A percentile compares a stretch with the other conserved stretches of the same genome.
Evolutionary conservation across 2,329 filamentous ascomycete species (phyloP).

Genomic region (Sporothrix pseudoabietina): DNA sequence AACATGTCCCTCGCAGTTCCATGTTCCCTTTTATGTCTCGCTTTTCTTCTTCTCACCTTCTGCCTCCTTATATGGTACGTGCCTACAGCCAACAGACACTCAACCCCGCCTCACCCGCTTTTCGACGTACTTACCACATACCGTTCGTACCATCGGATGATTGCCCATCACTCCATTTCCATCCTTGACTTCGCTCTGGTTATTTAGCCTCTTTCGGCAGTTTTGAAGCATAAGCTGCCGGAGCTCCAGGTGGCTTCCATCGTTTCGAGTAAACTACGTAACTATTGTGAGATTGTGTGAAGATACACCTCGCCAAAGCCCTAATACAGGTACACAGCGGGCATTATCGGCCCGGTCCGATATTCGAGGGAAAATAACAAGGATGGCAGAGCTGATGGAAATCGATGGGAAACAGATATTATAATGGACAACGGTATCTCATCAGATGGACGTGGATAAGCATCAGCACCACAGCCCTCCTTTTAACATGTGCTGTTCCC

Average conservation of each 20-base stretch:
- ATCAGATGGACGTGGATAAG: too few species aligned
- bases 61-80: neutral
- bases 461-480: too few species aligned
- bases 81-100: neutral
- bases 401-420: too few species aligned
- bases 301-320: neutral
- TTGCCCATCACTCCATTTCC: too few species aligned
- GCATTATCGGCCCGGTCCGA: neutral
- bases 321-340: neutral
- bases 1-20: neutral
- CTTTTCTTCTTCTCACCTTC: neutral
- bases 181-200: too few species aligned
- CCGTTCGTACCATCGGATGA: too few species aligned
- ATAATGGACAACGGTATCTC: too few species aligned
- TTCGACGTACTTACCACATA: too few species aligned
- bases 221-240: neutral
- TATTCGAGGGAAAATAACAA: too few species aligned
- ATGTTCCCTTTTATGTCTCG: neutral
- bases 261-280: neutral
- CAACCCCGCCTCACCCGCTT: neutral
- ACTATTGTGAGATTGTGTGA: neutral
- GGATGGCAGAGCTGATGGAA: too few species aligned
- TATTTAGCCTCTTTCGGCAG: neutral
- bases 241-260: neutral
- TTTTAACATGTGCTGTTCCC: neutral